phyloP scores from a whole-genome alignment of 129 eudicot species.

The Ambrosia trifida region DNA sequence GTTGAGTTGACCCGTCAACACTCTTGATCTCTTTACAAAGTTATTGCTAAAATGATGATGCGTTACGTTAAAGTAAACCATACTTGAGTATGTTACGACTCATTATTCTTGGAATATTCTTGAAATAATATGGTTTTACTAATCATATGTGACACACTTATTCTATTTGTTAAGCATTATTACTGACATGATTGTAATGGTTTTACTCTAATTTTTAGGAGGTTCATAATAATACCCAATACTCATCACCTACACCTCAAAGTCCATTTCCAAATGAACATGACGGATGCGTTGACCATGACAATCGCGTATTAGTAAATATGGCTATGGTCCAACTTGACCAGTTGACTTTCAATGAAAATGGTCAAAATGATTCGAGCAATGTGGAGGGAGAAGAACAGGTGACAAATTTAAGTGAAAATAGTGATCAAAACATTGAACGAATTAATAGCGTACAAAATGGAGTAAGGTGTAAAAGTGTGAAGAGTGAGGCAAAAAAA shows the following conservation, averaged over 20 bases:
- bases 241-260: not conserved
- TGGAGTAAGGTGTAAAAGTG: not conserved
- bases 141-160: not conserved
- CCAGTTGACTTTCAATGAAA: not conserved
- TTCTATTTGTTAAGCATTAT: not conserved
- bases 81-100: too few relatives aligned
- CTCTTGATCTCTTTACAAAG: not conserved
- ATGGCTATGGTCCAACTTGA: not conserved
- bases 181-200: not conserved
- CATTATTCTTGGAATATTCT: too few relatives aligned
- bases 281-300: not conserved
- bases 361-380: not conserved
- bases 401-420: not conserved
- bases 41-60: not conserved
- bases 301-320: not conserved
- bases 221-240: not conserved
- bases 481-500: constrained; percentile 44
- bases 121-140: not conserved
- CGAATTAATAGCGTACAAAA: not conserved
- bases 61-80: not conserved
- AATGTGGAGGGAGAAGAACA: not conserved
- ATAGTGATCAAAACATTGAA: not conserved
- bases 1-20: constrained; percentile 1
- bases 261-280: not conserved
- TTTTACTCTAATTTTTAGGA: not conserved